Evolutionary conservation across 768 basidiomycete species (phyloP), one percentile per base, ranked within the genome.

Genomic region (Podaxis pistillaris): DNA sequence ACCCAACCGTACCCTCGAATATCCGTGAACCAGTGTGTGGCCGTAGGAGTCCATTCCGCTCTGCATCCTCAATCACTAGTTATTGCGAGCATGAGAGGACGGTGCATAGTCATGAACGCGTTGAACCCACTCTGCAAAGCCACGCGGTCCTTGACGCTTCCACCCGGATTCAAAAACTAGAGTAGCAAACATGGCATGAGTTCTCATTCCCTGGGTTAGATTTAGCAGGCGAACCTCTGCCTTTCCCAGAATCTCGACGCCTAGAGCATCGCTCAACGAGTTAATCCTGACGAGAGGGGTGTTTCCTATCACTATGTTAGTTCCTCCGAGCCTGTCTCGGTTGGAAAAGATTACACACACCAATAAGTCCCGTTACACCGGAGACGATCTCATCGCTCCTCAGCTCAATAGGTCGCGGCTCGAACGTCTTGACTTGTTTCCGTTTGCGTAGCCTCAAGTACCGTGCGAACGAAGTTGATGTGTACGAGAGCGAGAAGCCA

Each of bases 141-240:
- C n/a, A 98, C 96, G 33, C 97, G 86, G 73, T 99, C 97, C 73
- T 99, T 99, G 55, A 98, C 91, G 58, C 96, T 98, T 44, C 97
- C 97, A 26, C 96, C 96, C 0, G 97, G 96, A 74, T 99, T 99
- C 63, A 98, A 72, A 71, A 89, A 99, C 94, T 98, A 94, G 70
- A 68, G 8, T 33, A 9, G 9, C 33, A 33, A 33, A 33, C 33
- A 86, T 94, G 51, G 51, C 37, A 60, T 28, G 55, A 41, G 58
- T 59, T 33, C 40, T 56, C 44, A 26, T 36, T 30, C n/a, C 33
- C 13, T 7, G 26, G 36, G 38, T 44, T 24, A 51, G 24, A 50
- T 13, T 33, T 47, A 55, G 40, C n/a, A 40, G 28, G 61, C 78
- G 52, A 61, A 93, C 95, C 82, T 98, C 96, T 11, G 94, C 94